phyloP scores from a whole-genome alignment of 2,329 filamentous ascomycete species.

The Stachybotrys elegans region DNA sequence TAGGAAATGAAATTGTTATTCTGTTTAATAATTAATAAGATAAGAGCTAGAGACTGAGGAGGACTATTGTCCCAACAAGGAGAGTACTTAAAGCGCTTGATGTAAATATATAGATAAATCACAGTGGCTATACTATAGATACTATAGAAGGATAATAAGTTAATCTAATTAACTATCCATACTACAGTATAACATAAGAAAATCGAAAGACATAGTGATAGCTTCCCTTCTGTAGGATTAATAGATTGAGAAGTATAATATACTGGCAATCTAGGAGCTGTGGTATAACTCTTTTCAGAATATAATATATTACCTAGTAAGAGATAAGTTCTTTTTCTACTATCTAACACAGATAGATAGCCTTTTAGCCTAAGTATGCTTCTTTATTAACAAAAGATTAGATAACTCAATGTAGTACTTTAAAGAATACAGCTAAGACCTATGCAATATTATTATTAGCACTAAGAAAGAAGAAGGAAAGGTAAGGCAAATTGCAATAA shows the following conservation, averaged over 20 bases:
- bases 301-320: conserved; percentile 1
- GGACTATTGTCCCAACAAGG: background rate
- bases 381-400: conserved; percentile 4
- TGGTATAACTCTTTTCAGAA: background rate
- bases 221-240: conserved; percentile 2
- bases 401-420: conserved; percentile 2
- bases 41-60: background rate
- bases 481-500: background rate
- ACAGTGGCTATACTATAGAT: background rate
- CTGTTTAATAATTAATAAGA: background rate
- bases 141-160: background rate
- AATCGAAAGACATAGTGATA: conserved; percentile 4
- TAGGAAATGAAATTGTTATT: background rate
- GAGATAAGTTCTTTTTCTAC: no score
- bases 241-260: conserved; percentile 2
- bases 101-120: background rate
- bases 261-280: conserved; percentile 1
- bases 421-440: background rate
- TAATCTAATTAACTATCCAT: conserved; percentile 4
- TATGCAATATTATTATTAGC: background rate
- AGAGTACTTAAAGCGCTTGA: background rate
- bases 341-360: no score
- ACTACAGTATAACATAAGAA: conserved; percentile 5
- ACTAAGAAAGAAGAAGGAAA: background rate
- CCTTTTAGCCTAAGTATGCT: conserved; percentile 2